Evolutionary conservation across 2,329 filamentous ascomycete genomes (phyloP).

Genomic region (Chaetomium sp.): DNA sequence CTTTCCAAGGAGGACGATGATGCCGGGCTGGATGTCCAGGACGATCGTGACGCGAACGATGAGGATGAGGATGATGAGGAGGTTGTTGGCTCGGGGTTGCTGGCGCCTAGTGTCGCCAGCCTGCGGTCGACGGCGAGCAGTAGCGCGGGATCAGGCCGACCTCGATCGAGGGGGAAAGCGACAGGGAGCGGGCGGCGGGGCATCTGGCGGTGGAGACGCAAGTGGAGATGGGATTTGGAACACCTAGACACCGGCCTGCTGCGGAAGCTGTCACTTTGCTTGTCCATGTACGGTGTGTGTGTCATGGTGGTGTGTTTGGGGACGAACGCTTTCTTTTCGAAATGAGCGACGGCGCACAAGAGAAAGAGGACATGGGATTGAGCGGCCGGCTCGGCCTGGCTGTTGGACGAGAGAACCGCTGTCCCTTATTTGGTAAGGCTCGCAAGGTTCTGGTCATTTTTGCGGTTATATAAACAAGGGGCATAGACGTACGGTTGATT

Average conservation of each 20-base stretch:
- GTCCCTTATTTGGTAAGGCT: no score
- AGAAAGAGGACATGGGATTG: neutral
- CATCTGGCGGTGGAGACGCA: conserved; percentile 45
- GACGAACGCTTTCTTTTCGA: conserved; percentile 66
- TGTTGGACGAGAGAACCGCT: neutral
- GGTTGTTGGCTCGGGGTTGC: conserved; percentile 33
- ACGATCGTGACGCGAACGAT: conserved; percentile 41
- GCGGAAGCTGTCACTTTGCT: conserved; percentile 63
- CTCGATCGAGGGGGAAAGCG: conserved; percentile 15
- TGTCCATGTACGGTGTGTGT: conserved; percentile 75
- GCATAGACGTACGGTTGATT: no score
- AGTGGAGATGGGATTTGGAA: conserved; percentile 55
- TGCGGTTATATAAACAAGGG: neutral
- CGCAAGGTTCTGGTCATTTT: neutral
- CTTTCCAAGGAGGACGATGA: conserved; percentile 89
- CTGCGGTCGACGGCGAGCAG: conserved; percentile 31
- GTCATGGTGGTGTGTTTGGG: conserved; percentile 87
- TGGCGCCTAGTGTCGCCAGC: conserved; percentile 39
- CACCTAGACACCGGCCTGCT: conserved; percentile 60
- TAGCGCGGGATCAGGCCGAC: neutral
- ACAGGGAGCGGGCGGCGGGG: conserved; percentile 20
- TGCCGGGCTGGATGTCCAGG: conserved; percentile 29
- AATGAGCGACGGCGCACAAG: neutral
- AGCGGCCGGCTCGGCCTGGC: no score
- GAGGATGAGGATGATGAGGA: conserved; percentile 32